Base-by-base conservation (phyloP, 129 eudicot genomes). In the Escallonia herrerae region DNA sequence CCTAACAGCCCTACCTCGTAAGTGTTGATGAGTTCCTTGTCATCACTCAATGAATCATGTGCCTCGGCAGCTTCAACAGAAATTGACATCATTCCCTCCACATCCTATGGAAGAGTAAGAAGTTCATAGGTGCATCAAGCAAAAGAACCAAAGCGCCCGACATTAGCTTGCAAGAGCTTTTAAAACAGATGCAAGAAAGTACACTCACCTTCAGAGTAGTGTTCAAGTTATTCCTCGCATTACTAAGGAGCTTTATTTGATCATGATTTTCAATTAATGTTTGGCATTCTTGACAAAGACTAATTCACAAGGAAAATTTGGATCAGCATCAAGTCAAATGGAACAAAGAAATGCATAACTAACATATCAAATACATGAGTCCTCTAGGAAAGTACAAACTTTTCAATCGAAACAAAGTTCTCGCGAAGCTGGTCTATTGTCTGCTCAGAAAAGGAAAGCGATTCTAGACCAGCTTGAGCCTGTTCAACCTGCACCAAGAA, bases 61-160 rank as follows among this genome's bases (percentile, higher is more conserved):
- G 99, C 99, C 72, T 80, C 99, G 59, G 97, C 72, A 68, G 99
- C 99, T 79, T 94, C 99, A 42, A 77, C 90, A 55, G 99, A 94
- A 60, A 94, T 94, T 4, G 99, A 89, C 97, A 94, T 86, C 99
- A 94, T 89, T 22, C 99, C 99, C 77, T 89, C 99, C 61, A 94
- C 89, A 74, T 94, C 99, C 99, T 94, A 67, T 43, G 69, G 58
- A 68, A 38, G 33, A 55, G 49, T 33, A 72, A 73, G 41, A 54
- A 13, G 49, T 64, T 48, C 9, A 60, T 43, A 33, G 56, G 6
- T n/a, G 46, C 51, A 46, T 39, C 3, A 4, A 40, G 45, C 3
- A 58, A 58, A 39, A 2, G 13, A 40, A 33, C 14, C 38, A 57
- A 57, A 37, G 4, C 15, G 59, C 5, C 41, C 4, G n/a, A 64